Percentiles rank a stretch among this genome's conserved stretches.
Evolutionary conservation across 768 basidiomycete species (phyloP).

Genomic region (Pholiota molesta): DNA sequence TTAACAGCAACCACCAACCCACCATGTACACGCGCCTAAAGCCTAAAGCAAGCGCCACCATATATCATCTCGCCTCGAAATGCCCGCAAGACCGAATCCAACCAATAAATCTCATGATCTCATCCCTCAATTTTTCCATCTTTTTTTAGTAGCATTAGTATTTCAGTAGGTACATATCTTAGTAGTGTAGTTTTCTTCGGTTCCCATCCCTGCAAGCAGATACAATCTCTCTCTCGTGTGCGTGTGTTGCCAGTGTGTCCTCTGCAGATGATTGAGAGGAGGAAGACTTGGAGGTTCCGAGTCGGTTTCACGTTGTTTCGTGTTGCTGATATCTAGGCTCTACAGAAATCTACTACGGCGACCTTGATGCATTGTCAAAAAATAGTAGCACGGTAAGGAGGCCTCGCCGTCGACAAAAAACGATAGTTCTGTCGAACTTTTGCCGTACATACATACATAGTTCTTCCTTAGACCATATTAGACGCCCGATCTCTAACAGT

Average conservation of each 20-base stretch:
- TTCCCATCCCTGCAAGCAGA: constrained; percentile 56
- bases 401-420: too few species aligned
- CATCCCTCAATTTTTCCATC: constrained; percentile 31
- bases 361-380: too few species aligned
- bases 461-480: too few species aligned
- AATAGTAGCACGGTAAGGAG: too few species aligned
- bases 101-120: constrained; percentile 22
- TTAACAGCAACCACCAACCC: constrained; percentile 4
- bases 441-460: too few species aligned
- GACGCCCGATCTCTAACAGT: too few species aligned
- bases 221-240: constrained; percentile 32
- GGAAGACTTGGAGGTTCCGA: too few species aligned
- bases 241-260: constrained; percentile 8
- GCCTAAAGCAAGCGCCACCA: background rate
- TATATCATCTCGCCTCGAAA: background rate
- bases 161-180: constrained; percentile 39
- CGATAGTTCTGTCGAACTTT: too few species aligned
- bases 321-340: too few species aligned
- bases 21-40: constrained; percentile 9
- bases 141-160: constrained; percentile 60
- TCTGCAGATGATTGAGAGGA: too few species aligned
- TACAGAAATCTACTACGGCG: too few species aligned
- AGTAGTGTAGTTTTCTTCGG: constrained; percentile 47
- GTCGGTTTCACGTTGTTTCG: too few species aligned
- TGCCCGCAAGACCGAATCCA: background rate